phyloP scores from a whole-genome alignment of 441 rosid species.

The Croton laevigatus region DNA sequence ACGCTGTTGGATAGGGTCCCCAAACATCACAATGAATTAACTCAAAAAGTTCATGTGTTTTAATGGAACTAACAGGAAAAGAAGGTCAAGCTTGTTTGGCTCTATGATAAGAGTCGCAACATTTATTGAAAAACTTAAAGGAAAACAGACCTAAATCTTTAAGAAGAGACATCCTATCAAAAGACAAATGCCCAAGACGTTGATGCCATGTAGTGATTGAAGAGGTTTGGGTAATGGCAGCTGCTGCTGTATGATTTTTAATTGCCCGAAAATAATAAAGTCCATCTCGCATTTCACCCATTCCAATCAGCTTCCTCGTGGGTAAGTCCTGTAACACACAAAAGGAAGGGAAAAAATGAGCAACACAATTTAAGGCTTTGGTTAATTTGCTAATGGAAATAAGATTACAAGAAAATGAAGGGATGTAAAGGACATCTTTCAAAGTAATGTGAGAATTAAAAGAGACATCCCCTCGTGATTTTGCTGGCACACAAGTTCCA shows the following conservation, averaged over 20 bases:
- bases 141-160: background rate
- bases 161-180: background rate
- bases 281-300: background rate
- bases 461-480: background rate
- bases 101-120: background rate
- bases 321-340: background rate
- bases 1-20: background rate
- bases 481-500: background rate
- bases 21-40: background rate
- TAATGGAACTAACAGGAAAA: background rate
- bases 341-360: slow-evolving; percentile 8
- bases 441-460: background rate
- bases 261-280: slow-evolving; percentile 3
- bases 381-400: slow-evolving; percentile 1
- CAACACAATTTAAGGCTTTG: background rate
- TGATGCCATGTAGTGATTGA: background rate
- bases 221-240: background rate
- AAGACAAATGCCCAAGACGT: background rate
- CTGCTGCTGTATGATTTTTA: background rate
- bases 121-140: background rate
- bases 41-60: background rate
- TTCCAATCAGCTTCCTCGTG: slow-evolving; percentile 1
- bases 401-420: background rate
- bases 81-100: background rate
- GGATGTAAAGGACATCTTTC: background rate